Percentiles rank a stretch among this genome's conserved stretches.
These are phyloP conservation scores for Russula ochroleuca DNA, from an alignment of 768 basidiomycete genomes.

Conservation along the genomic window DNA sequence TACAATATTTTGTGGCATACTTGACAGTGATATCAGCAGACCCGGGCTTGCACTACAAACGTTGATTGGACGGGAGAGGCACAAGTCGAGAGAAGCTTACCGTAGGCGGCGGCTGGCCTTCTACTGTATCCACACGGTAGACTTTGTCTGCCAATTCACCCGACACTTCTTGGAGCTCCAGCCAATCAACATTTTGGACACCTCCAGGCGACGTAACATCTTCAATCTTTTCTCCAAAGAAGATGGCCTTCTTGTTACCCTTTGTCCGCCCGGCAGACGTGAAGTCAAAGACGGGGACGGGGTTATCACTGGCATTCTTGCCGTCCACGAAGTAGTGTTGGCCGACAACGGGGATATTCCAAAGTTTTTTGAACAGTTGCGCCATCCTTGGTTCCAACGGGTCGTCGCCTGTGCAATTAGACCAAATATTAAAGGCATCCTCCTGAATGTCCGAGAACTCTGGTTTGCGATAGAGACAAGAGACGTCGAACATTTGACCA, in stretches of 20 bases:
- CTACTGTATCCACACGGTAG: slow-evolving; percentile 19
- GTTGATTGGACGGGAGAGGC: neutral
- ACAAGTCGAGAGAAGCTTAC: slow-evolving; percentile 1
- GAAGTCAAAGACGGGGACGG: slow-evolving; percentile 21
- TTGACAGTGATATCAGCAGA: slow-evolving; percentile 13
- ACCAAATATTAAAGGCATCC: slow-evolving; percentile 8
- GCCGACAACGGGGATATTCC: slow-evolving; percentile 5
- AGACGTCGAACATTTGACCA: slow-evolving; percentile 22
- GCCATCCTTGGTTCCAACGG: neutral
- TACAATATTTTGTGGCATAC: slow-evolving; percentile 24
- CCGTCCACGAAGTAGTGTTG: slow-evolving; percentile 18
- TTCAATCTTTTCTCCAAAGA: slow-evolving; percentile 13
- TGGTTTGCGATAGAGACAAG: neutral
- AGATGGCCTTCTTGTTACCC: slow-evolving; percentile 12
- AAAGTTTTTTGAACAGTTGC: neutral
- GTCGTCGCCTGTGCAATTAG: neutral
- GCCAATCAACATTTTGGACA: slow-evolving; percentile 26
- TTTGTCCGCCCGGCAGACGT: neutral
- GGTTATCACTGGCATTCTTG: neutral
- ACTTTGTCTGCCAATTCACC: slow-evolving; percentile 10
- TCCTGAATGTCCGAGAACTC: slow-evolving; percentile 9
- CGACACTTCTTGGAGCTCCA: slow-evolving; percentile 1
- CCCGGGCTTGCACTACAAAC: slow-evolving; percentile 18
- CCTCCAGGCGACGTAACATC: slow-evolving; percentile 15
- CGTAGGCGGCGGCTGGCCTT: slow-evolving; percentile 18